Evolutionary conservation across 495 filamentous ascomycete species (phyloP), one percentile per base, ranked within the genome.

Genomic region (Penicillium samsonianum): DNA sequence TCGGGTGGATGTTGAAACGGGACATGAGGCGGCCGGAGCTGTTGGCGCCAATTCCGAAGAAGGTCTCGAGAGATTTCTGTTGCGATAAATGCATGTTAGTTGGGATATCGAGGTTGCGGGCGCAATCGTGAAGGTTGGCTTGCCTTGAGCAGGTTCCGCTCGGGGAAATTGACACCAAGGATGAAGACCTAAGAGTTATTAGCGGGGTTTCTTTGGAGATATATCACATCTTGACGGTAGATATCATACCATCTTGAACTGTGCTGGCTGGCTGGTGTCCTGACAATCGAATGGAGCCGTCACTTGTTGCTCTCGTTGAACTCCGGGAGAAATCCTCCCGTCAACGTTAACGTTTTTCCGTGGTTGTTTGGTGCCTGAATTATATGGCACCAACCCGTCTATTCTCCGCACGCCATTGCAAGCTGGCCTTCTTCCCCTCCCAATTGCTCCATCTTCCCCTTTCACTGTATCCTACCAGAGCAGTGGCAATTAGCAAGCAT

Each of bases 1-100:
- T 86, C 20, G 88, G 84, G 73, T 96, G 89, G 73, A 98, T 95
- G 67, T 84, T 83, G 74, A 89, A 87, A 64, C 89, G 91, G 62
- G 95, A 89, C 65, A 97, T 84, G 56, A 98, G 83, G 53, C 86
- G 85, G 12, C 79, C 73, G 40, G 89, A 87, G 17, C 84, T 75
- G 51, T 87, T 79, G 47, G 82, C 79, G 10, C 94, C 94, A 59
- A 98, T 83, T 50, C 90, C 92, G 75, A 96, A 98, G 85, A 98
- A 97, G 47, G 78, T 77, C 73, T 92, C 79, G 53, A 98, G 87
- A 14, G 89, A 85, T 82, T 87, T 89, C 90, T 96, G 68, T 44
- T 49, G 31, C 50, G 42, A 53, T 47, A 20, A 48, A 58, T 50
- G 4, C 28, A 43, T 22, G 50, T 63, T 54, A 68, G 60, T 57